A percentile compares a stretch with the other conserved stretches of the same genome.
phyloP scores from a whole-genome alignment of 805 yeast genomes.

The Kuraishia capsulata region DNA sequence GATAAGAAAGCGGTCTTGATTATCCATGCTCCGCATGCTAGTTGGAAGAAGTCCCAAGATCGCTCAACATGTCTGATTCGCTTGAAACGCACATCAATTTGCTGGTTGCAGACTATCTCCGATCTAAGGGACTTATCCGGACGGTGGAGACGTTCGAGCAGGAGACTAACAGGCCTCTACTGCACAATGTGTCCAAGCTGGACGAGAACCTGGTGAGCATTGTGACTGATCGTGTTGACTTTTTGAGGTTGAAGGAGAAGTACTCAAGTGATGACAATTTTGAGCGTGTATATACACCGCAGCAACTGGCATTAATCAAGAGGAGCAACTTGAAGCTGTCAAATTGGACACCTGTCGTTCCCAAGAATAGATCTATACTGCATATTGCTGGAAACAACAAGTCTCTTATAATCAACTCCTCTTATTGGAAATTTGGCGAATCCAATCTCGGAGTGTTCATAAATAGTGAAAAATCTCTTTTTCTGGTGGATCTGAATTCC shows the following conservation, averaged over 20 bases:
- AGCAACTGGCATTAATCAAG: slow-evolving; percentile 13
- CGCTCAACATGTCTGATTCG: background rate
- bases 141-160: slow-evolving; percentile 41
- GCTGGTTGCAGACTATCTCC: slow-evolving; percentile 53
- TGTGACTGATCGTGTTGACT: slow-evolving; percentile 22
- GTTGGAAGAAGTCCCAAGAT: too few relatives aligned
- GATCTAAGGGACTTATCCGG: slow-evolving; percentile 31
- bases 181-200: slow-evolving; percentile 10
- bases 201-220: slow-evolving; percentile 28
- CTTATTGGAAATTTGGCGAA: slow-evolving; percentile 4
- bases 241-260: slow-evolving; percentile 9
- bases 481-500: slow-evolving; percentile 15
- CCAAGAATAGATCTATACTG: slow-evolving; percentile 4
- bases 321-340: slow-evolving; percentile 12
- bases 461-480: slow-evolving; percentile 16
- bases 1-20: too few relatives aligned
- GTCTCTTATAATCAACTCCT: slow-evolving; percentile 17
- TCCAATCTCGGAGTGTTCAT: slow-evolving; percentile 14
- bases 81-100: slow-evolving; percentile 17
- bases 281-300: slow-evolving; percentile 11
- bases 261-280: slow-evolving; percentile 3
- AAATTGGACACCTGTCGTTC: slow-evolving; percentile 15
- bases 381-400: slow-evolving; percentile 8
- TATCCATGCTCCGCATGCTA: too few relatives aligned
- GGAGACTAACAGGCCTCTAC: slow-evolving; percentile 31